Conservation (phyloP, 2,329 filamentous ascomycete genomes). For the Fusarium sarcochroum region DNA sequence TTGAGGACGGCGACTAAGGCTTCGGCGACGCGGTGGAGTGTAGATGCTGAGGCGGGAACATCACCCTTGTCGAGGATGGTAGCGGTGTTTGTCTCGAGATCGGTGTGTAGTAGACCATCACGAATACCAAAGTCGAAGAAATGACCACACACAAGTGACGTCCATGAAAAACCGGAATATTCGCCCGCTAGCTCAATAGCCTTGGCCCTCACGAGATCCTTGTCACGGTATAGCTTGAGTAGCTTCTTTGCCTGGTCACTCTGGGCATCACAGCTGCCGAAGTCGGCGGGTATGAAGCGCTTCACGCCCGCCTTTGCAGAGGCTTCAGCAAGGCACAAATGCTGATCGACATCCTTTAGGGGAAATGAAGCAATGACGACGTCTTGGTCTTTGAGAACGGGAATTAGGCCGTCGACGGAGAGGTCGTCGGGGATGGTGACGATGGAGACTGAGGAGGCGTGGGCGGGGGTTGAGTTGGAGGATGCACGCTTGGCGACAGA, state of each 20-base stretch:
- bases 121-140: constrained; percentile 66
- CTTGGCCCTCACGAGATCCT: constrained; percentile 51
- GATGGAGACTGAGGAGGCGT: constrained; percentile 36
- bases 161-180: constrained; percentile 66
- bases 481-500: constrained; percentile 67
- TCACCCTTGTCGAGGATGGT: constrained; percentile 68
- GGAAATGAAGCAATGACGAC: constrained; percentile 64
- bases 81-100: constrained; percentile 59
- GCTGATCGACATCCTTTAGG: constrained; percentile 60
- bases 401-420: constrained; percentile 56
- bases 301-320: constrained; percentile 71
- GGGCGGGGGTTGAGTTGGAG: constrained; percentile 49
- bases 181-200: constrained; percentile 51
- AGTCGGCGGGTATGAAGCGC: constrained; percentile 74
- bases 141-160: constrained; percentile 59
- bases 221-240: constrained; percentile 54
- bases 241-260: constrained; percentile 53
- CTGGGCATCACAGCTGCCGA: constrained; percentile 57
- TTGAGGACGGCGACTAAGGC: constrained; percentile 65
- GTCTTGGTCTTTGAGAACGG: constrained; percentile 68
- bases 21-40: constrained; percentile 63
- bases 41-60: constrained; percentile 62
- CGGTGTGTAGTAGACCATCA: constrained; percentile 57
- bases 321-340: constrained; percentile 68
- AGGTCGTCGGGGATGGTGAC: constrained; percentile 51